phyloP scores from a whole-genome alignment of 2,329 filamentous ascomycete genomes.

The Trichoderma cornu-damae region DNA sequence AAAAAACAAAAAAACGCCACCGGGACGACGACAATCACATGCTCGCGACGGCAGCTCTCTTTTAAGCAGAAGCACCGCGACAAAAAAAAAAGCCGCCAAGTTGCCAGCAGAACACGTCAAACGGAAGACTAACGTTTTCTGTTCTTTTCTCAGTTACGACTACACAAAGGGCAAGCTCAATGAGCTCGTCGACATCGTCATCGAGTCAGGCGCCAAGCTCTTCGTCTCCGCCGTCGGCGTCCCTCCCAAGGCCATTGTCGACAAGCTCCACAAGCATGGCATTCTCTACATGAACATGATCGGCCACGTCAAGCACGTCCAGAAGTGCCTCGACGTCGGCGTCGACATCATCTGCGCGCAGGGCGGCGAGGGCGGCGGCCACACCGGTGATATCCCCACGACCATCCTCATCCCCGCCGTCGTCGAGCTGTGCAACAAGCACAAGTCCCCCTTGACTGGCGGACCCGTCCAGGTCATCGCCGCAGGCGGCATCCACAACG shows the following conservation, averaged over 20 bases:
- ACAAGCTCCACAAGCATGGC: slow-evolving; percentile 79
- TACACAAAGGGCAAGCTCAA: slow-evolving; percentile 99
- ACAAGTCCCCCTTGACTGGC: slow-evolving; percentile 83
- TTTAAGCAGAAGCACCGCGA: neutral
- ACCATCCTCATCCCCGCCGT: slow-evolving; percentile 89
- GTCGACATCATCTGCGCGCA: slow-evolving; percentile 98
- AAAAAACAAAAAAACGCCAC: neutral
- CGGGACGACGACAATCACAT: slow-evolving; percentile 23
- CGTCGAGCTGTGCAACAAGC: slow-evolving; percentile 70
- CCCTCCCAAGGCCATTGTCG: slow-evolving; percentile 81
- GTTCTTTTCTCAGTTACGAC: slow-evolving; percentile 68
- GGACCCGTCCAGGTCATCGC: slow-evolving; percentile 86
- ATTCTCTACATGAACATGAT: slow-evolving; percentile 99
- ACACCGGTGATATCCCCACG: slow-evolving; percentile 92
- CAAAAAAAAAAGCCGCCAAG: too few relatives aligned
- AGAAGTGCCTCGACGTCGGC: slow-evolving; percentile 89
- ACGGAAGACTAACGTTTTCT: neutral
- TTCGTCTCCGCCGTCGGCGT: slow-evolving; percentile 97
- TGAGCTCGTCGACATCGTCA: slow-evolving; percentile 85
- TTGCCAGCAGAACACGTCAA: neutral
- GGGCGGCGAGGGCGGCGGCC: slow-evolving; percentile 93
- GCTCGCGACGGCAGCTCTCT: slow-evolving; percentile 16
- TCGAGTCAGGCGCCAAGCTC: slow-evolving; percentile 82
- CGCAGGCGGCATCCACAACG: slow-evolving; percentile 90
- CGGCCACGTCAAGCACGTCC: slow-evolving; percentile 97